Conservation (phyloP, 2,329 filamentous ascomycete genomes). For the Tolypocladium ovalisporum region DNA sequence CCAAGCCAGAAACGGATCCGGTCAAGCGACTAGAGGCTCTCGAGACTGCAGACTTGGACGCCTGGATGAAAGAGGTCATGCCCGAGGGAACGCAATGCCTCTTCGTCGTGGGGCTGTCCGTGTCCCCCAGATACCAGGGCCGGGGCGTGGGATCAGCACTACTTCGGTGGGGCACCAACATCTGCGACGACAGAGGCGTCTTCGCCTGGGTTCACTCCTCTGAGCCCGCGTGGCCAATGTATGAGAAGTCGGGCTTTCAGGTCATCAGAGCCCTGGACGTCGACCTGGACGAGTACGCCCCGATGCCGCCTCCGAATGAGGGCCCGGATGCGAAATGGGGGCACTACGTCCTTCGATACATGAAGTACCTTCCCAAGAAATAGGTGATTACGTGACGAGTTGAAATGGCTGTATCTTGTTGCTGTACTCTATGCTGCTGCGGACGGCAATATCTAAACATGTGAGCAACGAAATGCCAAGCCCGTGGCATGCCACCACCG, state of each 20-base stretch:
- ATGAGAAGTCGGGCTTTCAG: conserved; percentile 18
- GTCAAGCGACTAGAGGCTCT: conserved; percentile 17
- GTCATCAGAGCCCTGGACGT: conserved; percentile 16
- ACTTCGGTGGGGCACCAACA: conserved; percentile 18
- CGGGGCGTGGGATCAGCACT: conserved; percentile 20
- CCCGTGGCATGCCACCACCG: background rate
- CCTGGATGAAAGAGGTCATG: conserved; percentile 20
- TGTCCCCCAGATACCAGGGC: conserved; percentile 18
- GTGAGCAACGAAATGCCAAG: background rate
- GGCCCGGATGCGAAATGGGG: conserved; percentile 17
- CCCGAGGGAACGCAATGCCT: conserved; percentile 19
- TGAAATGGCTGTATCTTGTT: background rate
- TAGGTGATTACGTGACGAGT: background rate
- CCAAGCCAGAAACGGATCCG: conserved; percentile 8
- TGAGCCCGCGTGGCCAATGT: conserved; percentile 17
- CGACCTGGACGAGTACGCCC: conserved; percentile 20
- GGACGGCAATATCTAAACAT: no score
- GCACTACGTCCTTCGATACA: conserved; percentile 21
- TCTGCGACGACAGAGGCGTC: conserved; percentile 15
- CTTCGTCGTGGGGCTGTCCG: conserved; percentile 18
- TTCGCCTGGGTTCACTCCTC: conserved; percentile 25
- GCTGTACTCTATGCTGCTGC: background rate
- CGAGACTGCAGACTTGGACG: conserved; percentile 17
- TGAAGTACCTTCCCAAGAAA: conserved; percentile 13
- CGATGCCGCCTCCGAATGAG: conserved; percentile 11